A percentile compares a stretch with the other conserved stretches of the same genome.
These are phyloP conservation scores for Linnemannia hyalina DNA, from an alignment of 192 early-diverging fungal species.

Conservation along the genomic window DNA sequence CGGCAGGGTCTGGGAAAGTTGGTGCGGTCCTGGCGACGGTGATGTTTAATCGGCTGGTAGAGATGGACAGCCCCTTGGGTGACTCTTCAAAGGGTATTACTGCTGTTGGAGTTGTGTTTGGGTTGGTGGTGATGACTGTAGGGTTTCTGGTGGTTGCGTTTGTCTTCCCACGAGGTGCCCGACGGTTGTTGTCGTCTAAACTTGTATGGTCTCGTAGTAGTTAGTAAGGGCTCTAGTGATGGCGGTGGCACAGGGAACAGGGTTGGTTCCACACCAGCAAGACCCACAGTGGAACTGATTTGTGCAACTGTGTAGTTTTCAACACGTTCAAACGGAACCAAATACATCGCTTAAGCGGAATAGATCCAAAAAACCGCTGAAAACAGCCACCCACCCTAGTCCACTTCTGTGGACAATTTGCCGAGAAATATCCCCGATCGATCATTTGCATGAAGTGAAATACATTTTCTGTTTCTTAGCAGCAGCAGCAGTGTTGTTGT, in stretches of 20 bases:
- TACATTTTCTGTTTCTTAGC: neutral
- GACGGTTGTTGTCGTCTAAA: neutral
- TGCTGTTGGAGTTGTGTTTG: neutral
- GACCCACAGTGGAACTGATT: no score
- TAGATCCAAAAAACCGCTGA: no score
- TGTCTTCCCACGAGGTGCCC: neutral
- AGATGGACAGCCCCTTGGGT: slow-evolving; percentile 55
- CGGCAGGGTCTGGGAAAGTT: slow-evolving; percentile 80
- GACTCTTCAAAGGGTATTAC: slow-evolving; percentile 31
- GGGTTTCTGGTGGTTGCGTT: neutral
- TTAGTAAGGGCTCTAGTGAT: neutral
- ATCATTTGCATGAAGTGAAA: neutral
- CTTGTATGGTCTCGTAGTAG: neutral
- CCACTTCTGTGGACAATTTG: no score
- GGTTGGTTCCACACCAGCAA: neutral
- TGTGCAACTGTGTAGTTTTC: no score
- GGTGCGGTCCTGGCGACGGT: slow-evolving; percentile 77
- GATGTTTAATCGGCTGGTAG: slow-evolving; percentile 66
- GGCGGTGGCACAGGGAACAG: neutral
- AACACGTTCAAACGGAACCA: no score
- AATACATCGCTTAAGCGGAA: no score
- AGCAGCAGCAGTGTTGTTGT: neutral
- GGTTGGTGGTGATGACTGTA: neutral
- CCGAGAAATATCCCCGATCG: neutral
- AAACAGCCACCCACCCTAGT: no score